Base-by-base conservation (phyloP, 352 stramenopile species). In the Globisporangium recalcitrans region DNA sequence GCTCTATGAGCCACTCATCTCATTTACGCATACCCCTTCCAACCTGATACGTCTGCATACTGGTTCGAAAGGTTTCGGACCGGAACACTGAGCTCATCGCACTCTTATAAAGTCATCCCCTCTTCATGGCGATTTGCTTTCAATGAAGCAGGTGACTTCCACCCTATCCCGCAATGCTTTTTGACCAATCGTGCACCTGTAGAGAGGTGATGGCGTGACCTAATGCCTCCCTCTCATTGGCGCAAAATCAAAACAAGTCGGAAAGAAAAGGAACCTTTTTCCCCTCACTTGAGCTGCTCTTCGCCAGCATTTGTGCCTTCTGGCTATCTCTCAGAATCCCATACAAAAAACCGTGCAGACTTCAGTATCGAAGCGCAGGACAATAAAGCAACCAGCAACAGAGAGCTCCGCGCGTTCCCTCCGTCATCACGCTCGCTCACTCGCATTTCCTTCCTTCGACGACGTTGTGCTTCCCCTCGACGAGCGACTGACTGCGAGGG, bases 321-420 rank as follows among this genome's bases (percentile, higher is more conserved):
- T 62, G 55, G 55, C 55, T 62, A 62, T 62, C 27, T 40, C 26
- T n/a, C n/a, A n/a, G n/a, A n/a, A n/a, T n/a, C n/a, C 54, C 16
- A 53, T 38, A 53, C 40, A 62, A 48, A 16, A n/a, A n/a, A n/a
- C n/a, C n/a, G n/a, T n/a, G n/a, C 38, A 42, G 49, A 48, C 55
- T 34, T n/a, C 44, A 52, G 46, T 19, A 52, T n/a, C 49, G 9
- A 29, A 51, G 44, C 46, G 24, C 48, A 13, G 27, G n/a, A n/a
- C 48, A 9, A 32, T 29, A 54, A 32, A 27, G 8, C n/a, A n/a
- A n/a, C n/a, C n/a, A n/a, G n/a, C n/a, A 9, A 57, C 38, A 16
- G 38, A 14, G 49, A 55, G 49, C 49, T 55, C 27, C 48, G 46
- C 10, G 31, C 48, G 21, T 19, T 53, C 47, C 47, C 26, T 55